Evolutionary conservation across 352 stramenopile species (phyloP).

Genomic region (Phytophthora crassamura): DNA sequence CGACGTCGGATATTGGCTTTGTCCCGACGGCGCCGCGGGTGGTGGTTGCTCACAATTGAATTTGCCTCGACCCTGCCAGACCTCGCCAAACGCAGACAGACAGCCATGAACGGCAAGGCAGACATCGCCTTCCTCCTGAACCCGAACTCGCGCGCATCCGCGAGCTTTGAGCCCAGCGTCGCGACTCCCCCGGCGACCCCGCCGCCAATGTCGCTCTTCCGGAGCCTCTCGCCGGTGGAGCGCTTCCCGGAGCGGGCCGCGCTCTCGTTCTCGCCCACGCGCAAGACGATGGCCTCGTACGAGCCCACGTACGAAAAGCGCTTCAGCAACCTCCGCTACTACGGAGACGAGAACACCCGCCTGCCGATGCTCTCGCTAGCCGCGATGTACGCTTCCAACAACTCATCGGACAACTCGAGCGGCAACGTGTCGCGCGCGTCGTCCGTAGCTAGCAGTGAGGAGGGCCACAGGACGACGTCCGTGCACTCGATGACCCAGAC

Average conservation of each 20-base stretch:
- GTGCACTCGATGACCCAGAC: neutral
- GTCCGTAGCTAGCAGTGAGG: constrained; percentile 16
- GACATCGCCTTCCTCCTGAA: constrained; percentile 55
- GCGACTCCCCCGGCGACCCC: constrained; percentile 16
- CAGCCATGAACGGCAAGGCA: constrained; percentile 48
- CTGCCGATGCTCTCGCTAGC: constrained; percentile 22
- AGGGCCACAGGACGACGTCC: constrained; percentile 2
- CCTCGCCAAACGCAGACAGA: neutral
- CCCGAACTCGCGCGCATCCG: constrained; percentile 18
- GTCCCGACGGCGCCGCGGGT: constrained; percentile 3
- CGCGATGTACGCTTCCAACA: constrained; percentile 24
- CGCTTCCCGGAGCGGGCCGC: constrained; percentile 6
- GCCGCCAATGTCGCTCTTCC: constrained; percentile 30
- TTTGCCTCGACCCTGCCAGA: constrained; percentile 7
- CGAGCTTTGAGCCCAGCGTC: constrained; percentile 6
- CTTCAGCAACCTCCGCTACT: constrained; percentile 18
- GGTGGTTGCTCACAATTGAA: constrained; percentile 22
- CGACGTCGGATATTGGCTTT: constrained; percentile 19
- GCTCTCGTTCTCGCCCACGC: constrained; percentile 26
- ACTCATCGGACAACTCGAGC: constrained; percentile 8
- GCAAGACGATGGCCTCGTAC: constrained; percentile 38
- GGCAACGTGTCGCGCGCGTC: constrained; percentile 1
- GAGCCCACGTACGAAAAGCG: constrained; percentile 16
- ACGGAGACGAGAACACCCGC: constrained; percentile 19
- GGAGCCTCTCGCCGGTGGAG: constrained; percentile 16